phyloP scores from a whole-genome alignment of 148 eudicot genomes.

The Pharnaceum exiguum region DNA sequence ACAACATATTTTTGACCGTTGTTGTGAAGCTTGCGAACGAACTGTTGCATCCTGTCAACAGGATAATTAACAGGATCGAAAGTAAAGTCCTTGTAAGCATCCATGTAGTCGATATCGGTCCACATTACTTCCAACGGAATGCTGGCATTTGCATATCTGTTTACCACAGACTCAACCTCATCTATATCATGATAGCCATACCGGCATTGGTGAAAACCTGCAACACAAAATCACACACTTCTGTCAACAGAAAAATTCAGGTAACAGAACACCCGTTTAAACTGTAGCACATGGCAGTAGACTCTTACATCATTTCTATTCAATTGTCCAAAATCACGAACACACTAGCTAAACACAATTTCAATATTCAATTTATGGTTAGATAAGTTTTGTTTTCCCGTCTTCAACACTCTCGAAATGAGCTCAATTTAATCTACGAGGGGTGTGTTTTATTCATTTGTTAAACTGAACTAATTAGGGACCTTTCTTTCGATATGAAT shows the following conservation, averaged over 20 bases:
- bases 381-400: no score
- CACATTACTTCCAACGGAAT: slow-evolving; percentile 82
- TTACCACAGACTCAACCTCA: slow-evolving; percentile 57
- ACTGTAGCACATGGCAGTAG: no score
- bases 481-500: no score
- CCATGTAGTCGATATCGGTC: slow-evolving; percentile 91
- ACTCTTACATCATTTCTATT: no score
- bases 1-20: slow-evolving; percentile 69
- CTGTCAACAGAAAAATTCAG: background rate
- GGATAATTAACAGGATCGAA: slow-evolving; percentile 77
- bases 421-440: no score
- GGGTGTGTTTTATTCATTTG: no score
- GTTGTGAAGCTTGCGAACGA: slow-evolving; percentile 52
- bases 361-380: no score
- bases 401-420: no score
- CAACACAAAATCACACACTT: background rate
- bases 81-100: slow-evolving; percentile 74
- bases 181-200: slow-evolving; percentile 59
- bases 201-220: slow-evolving; percentile 88
- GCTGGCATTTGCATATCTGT: slow-evolving; percentile 45
- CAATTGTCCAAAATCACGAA: no score
- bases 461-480: no score
- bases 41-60: slow-evolving; percentile 43
- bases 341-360: no score
- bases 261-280: background rate